Evolutionary conservation across 352 stramenopile genomes (phyloP).

Genomic region (Globisporangium echinulatum): DNA sequence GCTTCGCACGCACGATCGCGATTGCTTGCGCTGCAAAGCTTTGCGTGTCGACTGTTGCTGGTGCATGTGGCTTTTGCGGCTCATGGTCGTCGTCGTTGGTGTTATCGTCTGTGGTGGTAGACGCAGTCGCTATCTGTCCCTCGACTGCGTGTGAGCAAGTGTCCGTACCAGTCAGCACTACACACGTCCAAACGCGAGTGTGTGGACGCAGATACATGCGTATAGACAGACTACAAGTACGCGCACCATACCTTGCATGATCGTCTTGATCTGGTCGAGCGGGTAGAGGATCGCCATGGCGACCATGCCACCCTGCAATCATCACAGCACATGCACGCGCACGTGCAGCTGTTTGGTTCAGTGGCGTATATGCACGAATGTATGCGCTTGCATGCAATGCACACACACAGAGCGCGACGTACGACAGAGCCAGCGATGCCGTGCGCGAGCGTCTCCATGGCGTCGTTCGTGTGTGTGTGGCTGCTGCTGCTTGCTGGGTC

Average conservation of each 20-base stretch:
- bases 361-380: neutral
- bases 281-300: slow-evolving; percentile 79
- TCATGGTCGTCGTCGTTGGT: neutral
- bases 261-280: slow-evolving; percentile 83
- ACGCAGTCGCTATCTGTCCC: neutral
- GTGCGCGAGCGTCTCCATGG: slow-evolving; percentile 63
- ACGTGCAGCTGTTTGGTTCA: neutral
- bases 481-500: too few relatives aligned
- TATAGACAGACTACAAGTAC: neutral
- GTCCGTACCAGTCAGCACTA: neutral
- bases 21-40: slow-evolving; percentile 40
- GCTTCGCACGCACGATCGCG: slow-evolving; percentile 51
- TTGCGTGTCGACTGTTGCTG: slow-evolving; percentile 3
- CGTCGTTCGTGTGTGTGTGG: neutral
- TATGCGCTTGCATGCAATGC: neutral
- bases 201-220: neutral
- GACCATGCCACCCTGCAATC: slow-evolving; percentile 46
- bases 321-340: neutral
- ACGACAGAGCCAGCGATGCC: slow-evolving; percentile 59
- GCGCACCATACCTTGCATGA: slow-evolving; percentile 68
- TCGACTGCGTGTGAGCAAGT: neutral
- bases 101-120: neutral
- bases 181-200: too few relatives aligned
- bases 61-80: neutral
- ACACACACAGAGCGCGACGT: slow-evolving; percentile 6